Conservation (phyloP, 192 early-diverging fungal species). For the Paraglomus brasilianum region DNA sequence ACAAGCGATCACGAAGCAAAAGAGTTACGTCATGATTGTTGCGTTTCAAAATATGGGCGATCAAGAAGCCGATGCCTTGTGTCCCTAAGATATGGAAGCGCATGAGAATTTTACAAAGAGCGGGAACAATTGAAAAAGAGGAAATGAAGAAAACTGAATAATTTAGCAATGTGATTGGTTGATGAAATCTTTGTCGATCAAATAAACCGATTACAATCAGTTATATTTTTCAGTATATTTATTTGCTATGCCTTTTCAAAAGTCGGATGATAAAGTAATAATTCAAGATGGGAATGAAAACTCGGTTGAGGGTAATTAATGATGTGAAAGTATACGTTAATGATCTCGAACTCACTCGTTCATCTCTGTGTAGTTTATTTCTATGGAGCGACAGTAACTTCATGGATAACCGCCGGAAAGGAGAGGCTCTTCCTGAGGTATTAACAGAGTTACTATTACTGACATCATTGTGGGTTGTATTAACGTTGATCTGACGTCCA, state of each 20-base stretch:
- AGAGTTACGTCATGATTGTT: slow-evolving; percentile 51
- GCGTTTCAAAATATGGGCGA: slow-evolving; percentile 58
- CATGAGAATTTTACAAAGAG: not conserved
- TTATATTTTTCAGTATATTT: no score
- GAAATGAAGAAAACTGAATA: no score
- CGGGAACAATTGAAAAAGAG: not conserved
- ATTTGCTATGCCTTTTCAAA: slow-evolving; percentile 12
- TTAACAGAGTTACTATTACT: not conserved
- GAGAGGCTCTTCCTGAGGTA: slow-evolving; percentile 88
- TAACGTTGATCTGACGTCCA: not conserved
- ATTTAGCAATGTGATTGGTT: no score
- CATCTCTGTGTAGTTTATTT: slow-evolving; percentile 32
- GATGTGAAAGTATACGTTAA: not conserved
- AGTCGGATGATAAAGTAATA: slow-evolving; percentile 14
- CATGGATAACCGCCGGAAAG: slow-evolving; percentile 71
- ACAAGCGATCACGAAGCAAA: slow-evolving; percentile 42
- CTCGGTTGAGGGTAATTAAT: slow-evolving; percentile 8
- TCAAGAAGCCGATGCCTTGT: slow-evolving; percentile 67
- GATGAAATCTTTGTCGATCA: no score
- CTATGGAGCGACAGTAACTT: slow-evolving; percentile 87
- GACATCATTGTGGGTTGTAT: not conserved
- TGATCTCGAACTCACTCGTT: not conserved
- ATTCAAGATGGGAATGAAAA: not conserved
- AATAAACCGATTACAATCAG: no score
- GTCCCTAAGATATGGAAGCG: slow-evolving; percentile 65